Percentiles rank a stretch among this genome's conserved stretches.
Conservation (phyloP, 2,329 filamentous ascomycete genomes). For the Penicillium verrucosum region DNA sequence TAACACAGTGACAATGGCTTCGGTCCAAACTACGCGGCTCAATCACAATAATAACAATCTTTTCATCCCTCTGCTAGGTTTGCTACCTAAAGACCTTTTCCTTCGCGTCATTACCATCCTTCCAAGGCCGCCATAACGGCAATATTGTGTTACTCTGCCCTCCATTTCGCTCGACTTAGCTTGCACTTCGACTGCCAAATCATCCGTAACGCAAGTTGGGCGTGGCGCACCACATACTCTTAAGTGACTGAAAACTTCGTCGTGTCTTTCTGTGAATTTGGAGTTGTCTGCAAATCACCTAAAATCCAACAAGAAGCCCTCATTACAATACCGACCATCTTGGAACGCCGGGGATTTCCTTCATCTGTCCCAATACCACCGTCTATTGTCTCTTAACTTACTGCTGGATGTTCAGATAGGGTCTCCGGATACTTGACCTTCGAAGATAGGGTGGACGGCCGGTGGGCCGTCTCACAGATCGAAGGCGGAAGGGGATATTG, state of each 20-base stretch:
- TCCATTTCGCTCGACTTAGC: neutral
- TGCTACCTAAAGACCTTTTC: neutral
- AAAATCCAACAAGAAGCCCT: neutral
- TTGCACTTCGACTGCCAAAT: neutral
- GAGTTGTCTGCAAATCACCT: too few relatives aligned
- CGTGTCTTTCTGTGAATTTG: neutral
- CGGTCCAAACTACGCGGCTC: neutral
- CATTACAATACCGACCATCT: neutral
- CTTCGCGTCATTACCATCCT: too few relatives aligned
- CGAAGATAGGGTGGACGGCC: constrained; percentile 23
- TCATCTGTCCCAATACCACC: neutral
- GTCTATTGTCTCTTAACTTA: constrained; percentile 3
- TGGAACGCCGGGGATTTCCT: neutral
- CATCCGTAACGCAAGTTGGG: neutral
- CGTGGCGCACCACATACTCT: neutral
- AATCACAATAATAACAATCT: neutral
- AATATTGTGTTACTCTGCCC: neutral
- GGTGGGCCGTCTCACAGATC: constrained; percentile 24
- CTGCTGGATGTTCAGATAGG: constrained; percentile 9
- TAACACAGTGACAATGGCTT: neutral
- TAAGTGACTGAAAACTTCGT: neutral
- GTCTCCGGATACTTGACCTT: constrained; percentile 6
- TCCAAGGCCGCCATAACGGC: neutral
- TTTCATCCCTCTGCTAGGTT: neutral
- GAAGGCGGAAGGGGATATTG: constrained; percentile 16